A percentile compares a stretch with the other conserved stretches of the same genome.
Evolutionary conservation across 371 early-diverging fungal genomes (phyloP).

Genomic region (Circinella minor): DNA sequence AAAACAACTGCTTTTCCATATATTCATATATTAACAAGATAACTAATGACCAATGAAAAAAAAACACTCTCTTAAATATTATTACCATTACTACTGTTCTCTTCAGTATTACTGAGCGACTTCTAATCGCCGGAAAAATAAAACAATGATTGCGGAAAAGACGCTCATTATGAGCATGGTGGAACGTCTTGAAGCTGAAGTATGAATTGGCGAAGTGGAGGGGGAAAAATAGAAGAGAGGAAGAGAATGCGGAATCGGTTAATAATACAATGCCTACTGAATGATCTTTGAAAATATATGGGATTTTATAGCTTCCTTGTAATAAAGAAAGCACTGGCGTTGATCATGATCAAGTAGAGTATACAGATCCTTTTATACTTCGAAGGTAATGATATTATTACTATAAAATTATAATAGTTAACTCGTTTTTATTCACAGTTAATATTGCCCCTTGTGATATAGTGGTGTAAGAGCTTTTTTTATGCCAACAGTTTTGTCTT

Average conservation of each 20-base stretch:
- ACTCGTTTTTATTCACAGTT: not conserved
- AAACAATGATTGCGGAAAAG: not conserved
- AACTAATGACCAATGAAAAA: no score
- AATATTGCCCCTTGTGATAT: not conserved
- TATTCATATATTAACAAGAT: no score
- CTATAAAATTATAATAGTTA: no score
- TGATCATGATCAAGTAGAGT: not conserved
- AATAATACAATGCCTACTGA: not conserved
- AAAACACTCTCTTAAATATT: no score
- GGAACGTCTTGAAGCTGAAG: slow-evolving; percentile 5
- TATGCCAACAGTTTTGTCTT: not conserved
- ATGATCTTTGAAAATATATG: no score
- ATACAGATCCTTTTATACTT: not conserved
- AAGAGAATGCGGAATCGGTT: not conserved
- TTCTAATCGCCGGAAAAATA: not conserved
- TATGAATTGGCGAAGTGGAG: not conserved
- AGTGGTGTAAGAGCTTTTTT: not conserved
- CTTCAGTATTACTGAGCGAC: no score
- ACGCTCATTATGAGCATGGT: slow-evolving; percentile 7
- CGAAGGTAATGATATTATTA: not conserved
- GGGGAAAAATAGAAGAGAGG: not conserved
- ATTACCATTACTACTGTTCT: no score
- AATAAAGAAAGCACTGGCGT: not conserved
- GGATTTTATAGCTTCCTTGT: slow-evolving; percentile 10
- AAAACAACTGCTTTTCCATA: not conserved